These are phyloP conservation scores for Kockovaella imperatae DNA, from an alignment of 768 basidiomycete genomes.

Conservation along the genomic window DNA sequence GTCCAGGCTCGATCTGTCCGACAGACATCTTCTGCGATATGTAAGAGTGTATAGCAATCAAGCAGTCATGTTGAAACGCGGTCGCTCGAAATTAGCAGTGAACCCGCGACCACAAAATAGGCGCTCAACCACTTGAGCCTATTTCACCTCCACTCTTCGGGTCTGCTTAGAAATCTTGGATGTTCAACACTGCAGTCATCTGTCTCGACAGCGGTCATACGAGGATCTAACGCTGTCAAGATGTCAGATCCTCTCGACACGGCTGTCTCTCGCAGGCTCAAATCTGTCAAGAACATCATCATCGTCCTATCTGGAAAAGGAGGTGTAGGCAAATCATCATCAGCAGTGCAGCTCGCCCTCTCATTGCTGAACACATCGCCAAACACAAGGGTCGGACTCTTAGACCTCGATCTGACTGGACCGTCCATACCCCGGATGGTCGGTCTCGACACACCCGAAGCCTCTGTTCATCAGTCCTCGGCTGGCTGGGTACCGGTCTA, in stretches of 20 bases:
- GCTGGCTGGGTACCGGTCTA: constrained; percentile 98
- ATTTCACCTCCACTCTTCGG: too few species aligned
- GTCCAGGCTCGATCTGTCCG: constrained; percentile 43
- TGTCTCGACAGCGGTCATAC: too few species aligned
- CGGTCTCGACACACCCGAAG: constrained; percentile 58
- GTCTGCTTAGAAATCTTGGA: too few species aligned
- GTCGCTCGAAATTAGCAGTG: too few species aligned
- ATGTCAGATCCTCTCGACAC: constrained; percentile 46
- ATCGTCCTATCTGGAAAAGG: constrained; percentile 91
- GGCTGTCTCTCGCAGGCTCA: constrained; percentile 64
- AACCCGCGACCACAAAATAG: too few species aligned
- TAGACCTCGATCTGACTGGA: constrained; percentile 89
- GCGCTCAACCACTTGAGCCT: too few species aligned
- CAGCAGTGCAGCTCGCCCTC: constrained; percentile 82
- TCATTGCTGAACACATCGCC: constrained; percentile 64
- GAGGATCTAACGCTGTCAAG: too few species aligned
- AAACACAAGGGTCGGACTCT: constrained; percentile 67
- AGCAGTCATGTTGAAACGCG: too few species aligned
- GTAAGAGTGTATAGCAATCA: neutral
- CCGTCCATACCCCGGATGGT: constrained; percentile 94
- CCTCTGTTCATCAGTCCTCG: constrained; percentile 82
- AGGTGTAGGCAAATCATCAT: constrained; percentile 95
- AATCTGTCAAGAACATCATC: constrained; percentile 71
- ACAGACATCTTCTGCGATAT: constrained; percentile 31
- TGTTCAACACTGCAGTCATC: too few species aligned